Conservation (phyloP, 495 filamentous ascomycete species). For the Physcia stellaris region DNA sequence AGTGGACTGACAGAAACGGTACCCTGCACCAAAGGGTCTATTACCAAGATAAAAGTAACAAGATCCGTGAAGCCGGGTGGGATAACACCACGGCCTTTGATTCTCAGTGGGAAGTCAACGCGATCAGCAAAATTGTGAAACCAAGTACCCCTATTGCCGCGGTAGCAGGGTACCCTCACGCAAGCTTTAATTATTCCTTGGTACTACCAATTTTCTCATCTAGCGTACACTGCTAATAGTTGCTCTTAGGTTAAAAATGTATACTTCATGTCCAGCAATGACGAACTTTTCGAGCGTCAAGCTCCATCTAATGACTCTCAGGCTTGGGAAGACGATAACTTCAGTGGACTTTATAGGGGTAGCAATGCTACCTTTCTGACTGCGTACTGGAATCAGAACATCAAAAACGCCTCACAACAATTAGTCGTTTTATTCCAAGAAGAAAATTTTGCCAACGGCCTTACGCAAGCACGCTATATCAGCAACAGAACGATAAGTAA, state of each 20-base stretch:
- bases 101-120: background rate
- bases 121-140: background rate
- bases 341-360: slow-evolving; percentile 1
- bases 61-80: background rate
- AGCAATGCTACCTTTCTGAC: slow-evolving; percentile 1
- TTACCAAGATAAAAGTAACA: background rate
- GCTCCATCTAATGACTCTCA: background rate
- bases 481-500: slow-evolving; percentile 1
- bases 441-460: background rate
- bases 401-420: background rate
- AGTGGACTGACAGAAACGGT: background rate
- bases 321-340: slow-evolving; percentile 1
- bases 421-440: slow-evolving; percentile 1
- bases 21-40: background rate
- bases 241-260: background rate
- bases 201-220: too few species aligned
- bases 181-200: background rate
- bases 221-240: background rate
- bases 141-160: background rate
- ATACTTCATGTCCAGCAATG: background rate
- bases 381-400: slow-evolving; percentile 2
- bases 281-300: background rate
- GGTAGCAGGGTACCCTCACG: background rate
- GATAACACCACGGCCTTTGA: background rate
- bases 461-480: slow-evolving; percentile 1